These are phyloP conservation scores for Candida broadrunensis DNA, from an alignment of 805 yeast genomes.

Conservation along the genomic window DNA sequence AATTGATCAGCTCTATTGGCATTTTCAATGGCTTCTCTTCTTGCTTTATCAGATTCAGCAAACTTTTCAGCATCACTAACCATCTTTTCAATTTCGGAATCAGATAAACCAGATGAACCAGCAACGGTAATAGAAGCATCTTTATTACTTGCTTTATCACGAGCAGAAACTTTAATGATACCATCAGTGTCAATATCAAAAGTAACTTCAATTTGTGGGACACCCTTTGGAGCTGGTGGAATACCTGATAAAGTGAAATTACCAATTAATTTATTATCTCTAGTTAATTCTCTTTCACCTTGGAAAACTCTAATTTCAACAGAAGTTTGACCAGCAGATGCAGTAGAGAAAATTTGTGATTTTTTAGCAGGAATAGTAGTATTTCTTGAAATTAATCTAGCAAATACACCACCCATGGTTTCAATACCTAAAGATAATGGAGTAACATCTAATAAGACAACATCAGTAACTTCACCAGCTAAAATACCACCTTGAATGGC, in stretches of 20 bases:
- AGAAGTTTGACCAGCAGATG: slow-evolving; percentile 94
- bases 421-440: slow-evolving; percentile 94
- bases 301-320: slow-evolving; percentile 98
- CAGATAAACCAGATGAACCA: slow-evolving; percentile 91
- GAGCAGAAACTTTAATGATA: slow-evolving; percentile 91
- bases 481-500: slow-evolving; percentile 97
- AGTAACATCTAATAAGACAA: slow-evolving; percentile 82
- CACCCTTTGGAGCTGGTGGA: slow-evolving; percentile 95
- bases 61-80: slow-evolving; percentile 86
- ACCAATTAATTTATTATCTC: slow-evolving; percentile 97
- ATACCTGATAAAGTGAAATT: slow-evolving; percentile 94
- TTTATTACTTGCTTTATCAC: slow-evolving; percentile 90
- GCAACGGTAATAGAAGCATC: slow-evolving; percentile 95
- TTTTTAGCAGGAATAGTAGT: slow-evolving; percentile 96
- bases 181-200: slow-evolving; percentile 98
- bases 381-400: slow-evolving; percentile 86
- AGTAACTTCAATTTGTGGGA: slow-evolving; percentile 90
- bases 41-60: slow-evolving; percentile 84
- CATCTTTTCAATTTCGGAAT: slow-evolving; percentile 86
- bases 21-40: slow-evolving; percentile 76
- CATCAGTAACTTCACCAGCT: slow-evolving; percentile 93
- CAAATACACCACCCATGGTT: slow-evolving; percentile 97
- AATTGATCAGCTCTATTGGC: slow-evolving; percentile 85
- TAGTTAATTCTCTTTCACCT: slow-evolving; percentile 97
- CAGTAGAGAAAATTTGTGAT: slow-evolving; percentile 94